A percentile compares a stretch with the other conserved stretches of the same genome.
phyloP scores from a whole-genome alignment of 2,329 filamentous ascomycete species.

The Nemania sp. region DNA sequence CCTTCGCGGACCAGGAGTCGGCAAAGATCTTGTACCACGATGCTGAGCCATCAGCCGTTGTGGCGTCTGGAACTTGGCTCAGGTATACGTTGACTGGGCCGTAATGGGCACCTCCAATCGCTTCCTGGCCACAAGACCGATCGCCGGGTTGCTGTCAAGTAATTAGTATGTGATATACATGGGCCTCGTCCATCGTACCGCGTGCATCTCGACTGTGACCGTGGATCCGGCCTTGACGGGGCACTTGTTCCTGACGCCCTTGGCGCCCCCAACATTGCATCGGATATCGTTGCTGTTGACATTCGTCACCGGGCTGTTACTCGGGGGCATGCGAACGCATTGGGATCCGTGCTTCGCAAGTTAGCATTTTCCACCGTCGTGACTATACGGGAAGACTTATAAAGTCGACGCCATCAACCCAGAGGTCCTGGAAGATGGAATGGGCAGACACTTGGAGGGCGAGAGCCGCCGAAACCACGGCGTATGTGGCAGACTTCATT shows the following conservation, averaged over 20 bases:
- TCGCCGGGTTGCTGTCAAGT: constrained; percentile 48
- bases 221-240: constrained; percentile 44
- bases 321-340: constrained; percentile 54
- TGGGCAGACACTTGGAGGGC: constrained; percentile 50
- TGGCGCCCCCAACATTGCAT: constrained; percentile 48
- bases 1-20: constrained; percentile 49
- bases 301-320: constrained; percentile 57
- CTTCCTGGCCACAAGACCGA: constrained; percentile 51
- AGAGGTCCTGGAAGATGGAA: constrained; percentile 57
- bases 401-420: constrained; percentile 52
- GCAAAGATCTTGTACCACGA: constrained; percentile 60
- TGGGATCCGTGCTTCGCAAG: constrained; percentile 42
- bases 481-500: constrained; percentile 46
- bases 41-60: constrained; percentile 48
- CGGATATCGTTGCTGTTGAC: constrained; percentile 48
- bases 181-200: constrained; percentile 23
- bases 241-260: constrained; percentile 49
- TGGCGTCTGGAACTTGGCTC: constrained; percentile 53
- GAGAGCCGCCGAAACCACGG: constrained; percentile 43
- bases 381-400: constrained; percentile 31
- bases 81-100: constrained; percentile 59
- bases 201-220: constrained; percentile 42
- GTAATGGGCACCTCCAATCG: constrained; percentile 59
- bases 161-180: constrained; percentile 1
- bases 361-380: constrained; percentile 30